Base-by-base conservation (phyloP, 2,329 filamentous ascomycete genomes). In the Venturiaceae sp. region DNA sequence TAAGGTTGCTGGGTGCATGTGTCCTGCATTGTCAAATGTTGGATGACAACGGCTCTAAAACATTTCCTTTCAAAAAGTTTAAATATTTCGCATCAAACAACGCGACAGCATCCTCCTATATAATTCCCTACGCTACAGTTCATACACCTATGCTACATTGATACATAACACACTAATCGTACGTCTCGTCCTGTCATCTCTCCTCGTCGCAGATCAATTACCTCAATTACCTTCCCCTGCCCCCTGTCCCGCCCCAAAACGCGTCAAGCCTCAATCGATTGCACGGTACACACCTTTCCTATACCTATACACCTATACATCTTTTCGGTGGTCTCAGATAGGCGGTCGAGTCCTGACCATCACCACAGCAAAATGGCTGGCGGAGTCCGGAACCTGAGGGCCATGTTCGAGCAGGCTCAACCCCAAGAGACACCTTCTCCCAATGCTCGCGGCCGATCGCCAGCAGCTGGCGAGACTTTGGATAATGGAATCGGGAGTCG, bases 341-440 rank as follows among this genome's bases (percentile, higher is more conserved):
- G 11, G n/a, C n/a, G n/a, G 8, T 28, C 8, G 16, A 26, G 21
- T 28, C 30, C 44, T 50, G 44, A 50, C 44, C 30, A 5, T 50
- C 21, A 13, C n/a, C 26, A 28, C 14, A 50, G 44, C 23, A 30
- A 50, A n/a, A 50, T 50, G 44, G 44, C 44, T 50, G 56, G 47
- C 41, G 58, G 58, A 34, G 58, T 60, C 36, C 32, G 39, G 32
- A 46, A 44, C 41, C 44, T 60, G 16, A 58, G 58, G 19, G 58
- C 58, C 28, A 60, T 60, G 58, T 60, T 60, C 23, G 58, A 60
- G 36, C 37, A 52, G 23, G 26, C 26, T n/a, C 21, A 21, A 28
- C n/a, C 57, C 6, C 8, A 34, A 5, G 37, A 33, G 8, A 26
- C 58, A 26, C 50, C 57, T 13, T 33, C 32, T 16, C 30, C 28